Base-by-base conservation (phyloP, 495 filamentous ascomycete species). In the Wilcoxina mikolae region DNA sequence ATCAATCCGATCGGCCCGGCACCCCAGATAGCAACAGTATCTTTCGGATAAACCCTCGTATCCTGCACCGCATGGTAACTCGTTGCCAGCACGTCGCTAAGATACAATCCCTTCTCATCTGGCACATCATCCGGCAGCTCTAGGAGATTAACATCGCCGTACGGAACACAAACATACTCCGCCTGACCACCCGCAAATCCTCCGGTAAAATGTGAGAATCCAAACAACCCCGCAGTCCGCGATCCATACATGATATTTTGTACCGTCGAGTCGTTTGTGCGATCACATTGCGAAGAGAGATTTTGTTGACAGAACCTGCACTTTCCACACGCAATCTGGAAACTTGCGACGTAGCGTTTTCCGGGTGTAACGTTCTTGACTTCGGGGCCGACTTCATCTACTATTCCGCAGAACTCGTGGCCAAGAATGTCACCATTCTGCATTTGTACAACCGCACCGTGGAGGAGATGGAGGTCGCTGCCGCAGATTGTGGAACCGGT, bases 131-230 rank as follows among this genome's bases (percentile, higher is more conserved):
- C 80, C 4, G 89, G 88, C 3, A 93, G 76, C 53, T 79, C 78
- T 5, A 95, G 75, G 18, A 94, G 73, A 59, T 94, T 94, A 56
- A 81, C 77, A 48, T 93, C 83, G n/a, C 77, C 89, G 20, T 79
- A 77, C 0, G 89, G 87, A 9, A 93, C 85, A 0, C 89, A 78
- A 7, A 85, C 78, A 55, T 88, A 94, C 67, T 95, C 89, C 9
- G 87, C 83, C 65, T 94, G 87, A 0, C 88, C 86, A 39, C 88
- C 88, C 10, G 88, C 85, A 63, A 88, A 95, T 2, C 89, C 89
- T 2, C 47, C 47, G 3, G 47, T 51, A 15, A 51, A 51, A 17
- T 78, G 81, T n/a, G 72, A 75, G 67, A 84, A 85, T 0, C 81
- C 80, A 58, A 83, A 85, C 68, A 80, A 78, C 60, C 85, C 86